A percentile compares a stretch with the other conserved stretches of the same genome.
Conservation (phyloP, 768 basidiomycete species). For the Mycena galericulata region DNA sequence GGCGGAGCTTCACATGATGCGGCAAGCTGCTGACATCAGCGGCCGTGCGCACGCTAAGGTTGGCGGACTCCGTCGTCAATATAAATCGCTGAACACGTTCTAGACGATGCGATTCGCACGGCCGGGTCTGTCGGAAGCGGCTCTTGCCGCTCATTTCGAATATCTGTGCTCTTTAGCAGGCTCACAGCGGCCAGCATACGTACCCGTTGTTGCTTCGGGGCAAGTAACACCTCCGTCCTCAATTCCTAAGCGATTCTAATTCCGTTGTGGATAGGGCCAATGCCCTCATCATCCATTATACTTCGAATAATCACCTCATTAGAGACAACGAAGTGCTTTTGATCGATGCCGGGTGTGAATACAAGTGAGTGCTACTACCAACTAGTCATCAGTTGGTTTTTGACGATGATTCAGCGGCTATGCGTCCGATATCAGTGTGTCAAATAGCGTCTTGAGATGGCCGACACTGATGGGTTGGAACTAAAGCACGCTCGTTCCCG, state of each 20-base stretch:
- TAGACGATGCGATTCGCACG: conserved; percentile 88
- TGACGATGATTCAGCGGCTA: conserved; percentile 71
- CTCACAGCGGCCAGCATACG: conserved; percentile 92
- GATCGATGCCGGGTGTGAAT: conserved; percentile 94
- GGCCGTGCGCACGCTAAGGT: conserved; percentile 88
- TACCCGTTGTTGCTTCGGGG: conserved; percentile 98
- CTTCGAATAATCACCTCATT: conserved; percentile 86
- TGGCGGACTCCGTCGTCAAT: conserved; percentile 21
- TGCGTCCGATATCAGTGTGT: conserved; percentile 92
- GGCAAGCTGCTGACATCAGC: conserved; percentile 88
- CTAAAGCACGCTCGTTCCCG: conserved; percentile 89
- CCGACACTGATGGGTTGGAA: conserved; percentile 18
- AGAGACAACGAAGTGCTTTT: conserved; percentile 80
- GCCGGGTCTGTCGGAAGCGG: conserved; percentile 67
- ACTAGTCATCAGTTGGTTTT: conserved; percentile 19
- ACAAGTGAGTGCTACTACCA: conserved; percentile 66
- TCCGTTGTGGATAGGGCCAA: conserved; percentile 68
- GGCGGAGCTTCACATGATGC: conserved; percentile 84
- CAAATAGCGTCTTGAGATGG: neutral
- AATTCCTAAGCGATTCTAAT: neutral
- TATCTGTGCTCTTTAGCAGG: conserved; percentile 86
- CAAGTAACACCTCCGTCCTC: conserved; percentile 46
- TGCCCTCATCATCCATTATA: conserved; percentile 94
- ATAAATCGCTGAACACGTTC: neutral
- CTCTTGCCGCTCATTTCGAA: conserved; percentile 87